phyloP scores from a whole-genome alignment of 116 monocot species.

The Trichopus zeylanicus region DNA sequence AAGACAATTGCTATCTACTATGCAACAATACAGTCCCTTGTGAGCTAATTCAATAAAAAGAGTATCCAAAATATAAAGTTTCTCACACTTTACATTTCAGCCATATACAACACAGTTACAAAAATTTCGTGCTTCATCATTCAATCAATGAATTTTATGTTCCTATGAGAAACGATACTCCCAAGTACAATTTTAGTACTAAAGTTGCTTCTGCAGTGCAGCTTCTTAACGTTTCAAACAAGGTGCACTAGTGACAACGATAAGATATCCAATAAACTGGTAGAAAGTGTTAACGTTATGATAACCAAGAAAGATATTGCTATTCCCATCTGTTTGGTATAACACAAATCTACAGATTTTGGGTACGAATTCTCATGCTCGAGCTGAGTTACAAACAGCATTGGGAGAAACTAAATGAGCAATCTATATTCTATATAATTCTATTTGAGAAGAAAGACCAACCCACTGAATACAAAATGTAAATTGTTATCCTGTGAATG shows the following conservation, averaged over 20 bases:
- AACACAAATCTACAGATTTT: neutral
- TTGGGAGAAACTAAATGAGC: neutral
- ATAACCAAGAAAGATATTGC: too few species aligned
- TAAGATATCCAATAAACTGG: neutral
- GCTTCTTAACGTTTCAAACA: neutral
- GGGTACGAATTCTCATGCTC: too few species aligned
- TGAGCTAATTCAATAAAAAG: neutral
- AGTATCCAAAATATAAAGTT: neutral
- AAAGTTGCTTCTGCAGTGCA: neutral
- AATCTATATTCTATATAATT: neutral
- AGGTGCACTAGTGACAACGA: neutral
- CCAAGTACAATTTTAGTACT: neutral
- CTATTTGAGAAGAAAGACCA: neutral
- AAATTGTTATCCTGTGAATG: neutral
- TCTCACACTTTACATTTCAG: neutral
- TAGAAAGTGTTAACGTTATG: neutral
- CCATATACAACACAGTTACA: neutral
- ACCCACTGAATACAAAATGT: too few species aligned
- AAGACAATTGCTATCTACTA: neutral
- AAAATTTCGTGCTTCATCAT: neutral
- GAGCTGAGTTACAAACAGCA: too few species aligned
- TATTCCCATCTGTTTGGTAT: neutral
- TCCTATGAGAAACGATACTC: neutral
- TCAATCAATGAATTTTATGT: neutral
- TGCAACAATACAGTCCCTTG: neutral